phyloP scores from a whole-genome alignment of 371 early-diverging fungal genomes.

The Chytridium lagenaria region DNA sequence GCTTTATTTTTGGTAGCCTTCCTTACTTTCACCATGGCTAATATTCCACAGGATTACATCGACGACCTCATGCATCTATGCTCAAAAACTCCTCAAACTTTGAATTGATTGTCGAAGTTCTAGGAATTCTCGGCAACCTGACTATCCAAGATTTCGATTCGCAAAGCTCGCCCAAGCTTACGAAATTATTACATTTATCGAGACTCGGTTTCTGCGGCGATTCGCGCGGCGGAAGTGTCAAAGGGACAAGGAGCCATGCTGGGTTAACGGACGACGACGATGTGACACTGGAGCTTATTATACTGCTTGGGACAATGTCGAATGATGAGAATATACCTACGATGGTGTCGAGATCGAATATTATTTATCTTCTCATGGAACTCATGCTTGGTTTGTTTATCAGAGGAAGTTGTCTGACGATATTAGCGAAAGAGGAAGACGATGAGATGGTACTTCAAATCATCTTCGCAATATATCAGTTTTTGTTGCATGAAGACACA shows the following conservation, averaged over 20 bases:
- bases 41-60: conserved; percentile 50
- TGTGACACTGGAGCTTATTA: conserved; percentile 49
- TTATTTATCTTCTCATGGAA: conserved; percentile 47
- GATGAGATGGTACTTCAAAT: conserved; percentile 65
- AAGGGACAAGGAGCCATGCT: conserved; percentile 16
- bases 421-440: conserved; percentile 60
- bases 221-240: conserved; percentile 22
- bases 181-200: conserved; percentile 45
- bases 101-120: conserved; percentile 54
- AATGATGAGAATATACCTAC: conserved; percentile 52
- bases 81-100: conserved; percentile 40
- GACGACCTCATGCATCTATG: conserved; percentile 56
- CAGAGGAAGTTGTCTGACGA: background rate
- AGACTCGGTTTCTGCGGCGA: conserved; percentile 24
- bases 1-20: conserved; percentile 51
- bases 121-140: conserved; percentile 50
- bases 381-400: conserved; percentile 54
- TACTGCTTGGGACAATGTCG: conserved; percentile 57
- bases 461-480: conserved; percentile 55
- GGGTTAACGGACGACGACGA: conserved; percentile 54
- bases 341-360: conserved; percentile 43
- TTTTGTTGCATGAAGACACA: conserved; percentile 50
- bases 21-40: background rate
- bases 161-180: conserved; percentile 54
- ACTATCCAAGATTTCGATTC: conserved; percentile 56